A percentile compares a stretch with the other conserved stretches of the same genome.
Evolutionary conservation across 148 eudicot species (phyloP).

Genomic region (Diospyros kaki): DNA sequence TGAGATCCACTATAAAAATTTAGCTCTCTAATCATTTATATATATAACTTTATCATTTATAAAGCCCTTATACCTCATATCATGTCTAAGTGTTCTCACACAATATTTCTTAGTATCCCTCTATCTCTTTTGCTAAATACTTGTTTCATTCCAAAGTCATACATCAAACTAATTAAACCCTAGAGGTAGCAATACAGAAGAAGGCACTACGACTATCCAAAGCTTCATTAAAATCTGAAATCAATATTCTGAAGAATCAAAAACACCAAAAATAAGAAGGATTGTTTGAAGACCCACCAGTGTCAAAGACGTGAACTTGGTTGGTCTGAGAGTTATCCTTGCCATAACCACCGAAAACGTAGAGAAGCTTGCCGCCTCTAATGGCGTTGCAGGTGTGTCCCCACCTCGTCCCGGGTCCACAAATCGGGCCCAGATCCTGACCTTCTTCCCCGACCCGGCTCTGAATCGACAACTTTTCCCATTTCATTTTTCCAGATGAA

Average conservation of each 20-base stretch:
- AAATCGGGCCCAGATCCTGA: constrained; percentile 18
- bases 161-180: too few species aligned
- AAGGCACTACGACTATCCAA: too few species aligned
- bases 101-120: too few species aligned
- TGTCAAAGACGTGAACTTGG: constrained; percentile 66
- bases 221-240: background rate
- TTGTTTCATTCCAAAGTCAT: too few species aligned
- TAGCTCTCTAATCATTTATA: too few species aligned
- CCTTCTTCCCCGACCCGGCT: background rate
- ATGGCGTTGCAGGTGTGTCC: constrained; percentile 92
- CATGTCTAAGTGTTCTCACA: too few species aligned
- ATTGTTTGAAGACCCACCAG: constrained; percentile 37
- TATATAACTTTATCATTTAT: too few species aligned
- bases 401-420: constrained; percentile 94
- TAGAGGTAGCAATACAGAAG: too few species aligned
- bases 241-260: background rate
- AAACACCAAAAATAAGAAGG: background rate
- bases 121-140: too few species aligned
- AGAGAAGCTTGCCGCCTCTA: constrained; percentile 66
- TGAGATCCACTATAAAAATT: too few species aligned
- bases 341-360: constrained; percentile 93
- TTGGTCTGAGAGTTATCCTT: constrained; percentile 65
- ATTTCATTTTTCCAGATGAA: constrained; percentile 44
- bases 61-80: too few species aligned
- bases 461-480: constrained; percentile 56